Percentiles rank a stretch among this genome's conserved stretches.
Conservation (phyloP, 2,329 filamentous ascomycete species). For the Claviceps sp. region DNA sequence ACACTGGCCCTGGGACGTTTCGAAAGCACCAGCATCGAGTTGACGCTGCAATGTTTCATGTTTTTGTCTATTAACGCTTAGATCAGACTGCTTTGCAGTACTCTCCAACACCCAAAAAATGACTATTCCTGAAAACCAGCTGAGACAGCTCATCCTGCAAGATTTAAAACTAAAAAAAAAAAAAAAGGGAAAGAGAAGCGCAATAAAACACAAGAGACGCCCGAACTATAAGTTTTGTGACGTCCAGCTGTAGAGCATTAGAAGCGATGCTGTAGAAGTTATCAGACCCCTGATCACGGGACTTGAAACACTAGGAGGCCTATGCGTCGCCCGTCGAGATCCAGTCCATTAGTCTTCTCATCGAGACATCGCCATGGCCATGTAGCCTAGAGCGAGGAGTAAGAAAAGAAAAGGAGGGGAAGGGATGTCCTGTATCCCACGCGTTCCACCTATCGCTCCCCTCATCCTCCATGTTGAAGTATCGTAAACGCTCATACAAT, state of each 20-base stretch:
- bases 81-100: slow-evolving; percentile 1
- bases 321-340: background rate
- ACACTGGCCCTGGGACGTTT: background rate
- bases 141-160: background rate
- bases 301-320: background rate
- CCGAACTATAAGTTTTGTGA: background rate
- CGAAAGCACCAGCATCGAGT: background rate
- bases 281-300: background rate
- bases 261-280: background rate
- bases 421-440: background rate
- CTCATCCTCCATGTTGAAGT: slow-evolving; percentile 1
- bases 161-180: background rate
- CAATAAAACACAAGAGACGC: slow-evolving; percentile 1
- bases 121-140: background rate
- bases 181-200: background rate
- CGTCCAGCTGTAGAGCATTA: background rate
- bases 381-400: background rate
- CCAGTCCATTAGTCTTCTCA: background rate
- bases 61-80: background rate
- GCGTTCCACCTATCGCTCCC: background rate
- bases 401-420: background rate
- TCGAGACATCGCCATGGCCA: background rate
- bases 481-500: slow-evolving; percentile 16
- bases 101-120: slow-evolving; percentile 2
- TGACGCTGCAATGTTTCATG: slow-evolving; percentile 7